Evolutionary conservation across 768 basidiomycete genomes (phyloP).

Genomic region (Mycena belliarum): DNA sequence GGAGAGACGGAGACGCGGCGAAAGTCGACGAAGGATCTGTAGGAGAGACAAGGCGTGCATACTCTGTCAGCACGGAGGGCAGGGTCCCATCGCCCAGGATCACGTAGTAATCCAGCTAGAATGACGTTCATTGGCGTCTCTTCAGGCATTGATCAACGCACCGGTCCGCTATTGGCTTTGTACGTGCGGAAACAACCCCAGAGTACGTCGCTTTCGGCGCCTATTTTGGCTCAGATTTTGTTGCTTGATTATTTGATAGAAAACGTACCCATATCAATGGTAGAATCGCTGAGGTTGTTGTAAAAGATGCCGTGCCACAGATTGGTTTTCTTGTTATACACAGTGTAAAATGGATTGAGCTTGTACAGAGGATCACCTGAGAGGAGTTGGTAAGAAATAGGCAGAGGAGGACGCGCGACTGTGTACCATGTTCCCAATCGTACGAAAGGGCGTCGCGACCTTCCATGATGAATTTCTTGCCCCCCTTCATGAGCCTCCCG

Average conservation of each 20-base stretch:
- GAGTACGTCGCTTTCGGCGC: slow-evolving; percentile 16
- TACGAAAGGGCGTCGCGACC: slow-evolving; percentile 21
- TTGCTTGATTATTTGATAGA: background rate
- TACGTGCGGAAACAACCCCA: slow-evolving; percentile 23
- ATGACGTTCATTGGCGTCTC: too few relatives aligned
- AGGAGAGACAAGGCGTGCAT: slow-evolving; percentile 22
- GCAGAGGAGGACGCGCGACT: background rate
- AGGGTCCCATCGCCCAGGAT: slow-evolving; percentile 22
- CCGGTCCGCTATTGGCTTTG: slow-evolving; percentile 20
- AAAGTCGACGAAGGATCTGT: slow-evolving; percentile 4
- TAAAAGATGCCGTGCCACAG: slow-evolving; percentile 23
- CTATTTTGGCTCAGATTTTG: background rate
- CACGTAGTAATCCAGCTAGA: slow-evolving; percentile 19
- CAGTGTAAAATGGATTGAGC: slow-evolving; percentile 22
- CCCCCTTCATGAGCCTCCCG: slow-evolving; percentile 18
- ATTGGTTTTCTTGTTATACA: slow-evolving; percentile 23
- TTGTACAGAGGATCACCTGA: slow-evolving; percentile 20
- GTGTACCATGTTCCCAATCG: slow-evolving; percentile 18
- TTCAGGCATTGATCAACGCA: too few relatives aligned
- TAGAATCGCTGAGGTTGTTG: slow-evolving; percentile 22
- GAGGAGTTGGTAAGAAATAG: background rate
- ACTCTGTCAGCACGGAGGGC: slow-evolving; percentile 20
- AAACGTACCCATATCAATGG: slow-evolving; percentile 11
- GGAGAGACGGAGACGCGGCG: slow-evolving; percentile 19
- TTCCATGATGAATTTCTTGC: slow-evolving; percentile 20